Evolutionary conservation across 108 stramenopile genomes (phyloP), one percentile per base, ranked within the genome.

Genomic region (Pseudonitzschia multiseries): DNA sequence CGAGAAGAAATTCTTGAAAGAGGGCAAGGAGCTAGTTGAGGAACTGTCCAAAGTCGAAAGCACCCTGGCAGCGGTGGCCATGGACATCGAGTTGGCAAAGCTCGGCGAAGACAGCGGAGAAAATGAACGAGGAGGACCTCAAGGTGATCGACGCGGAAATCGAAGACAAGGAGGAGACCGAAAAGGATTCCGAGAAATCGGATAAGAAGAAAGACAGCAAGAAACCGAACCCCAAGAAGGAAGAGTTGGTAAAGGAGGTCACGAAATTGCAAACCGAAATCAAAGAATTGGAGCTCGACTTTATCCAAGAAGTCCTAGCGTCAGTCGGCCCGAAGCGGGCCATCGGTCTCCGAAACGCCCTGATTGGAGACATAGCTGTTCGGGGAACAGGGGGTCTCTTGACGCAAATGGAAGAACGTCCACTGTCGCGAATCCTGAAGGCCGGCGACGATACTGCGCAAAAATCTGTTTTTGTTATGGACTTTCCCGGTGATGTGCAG

Each of bases 401-500:
- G 64, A 68, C 52, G 27, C 77, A 78, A 21, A 63, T 95, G 51
- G 78, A 90, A 62, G 85, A 91, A 32, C 76, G 94, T 56, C 94
- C 94, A 8, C 68, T 95, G 70, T 81, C 81, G 14, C 54, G 78
- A 9, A 63, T 93, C 22, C 60, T 93, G 13, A 80, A 80, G 20
- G 52, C 79, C 15, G 41, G 24, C 22, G 24, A 26, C 10, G 70
- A 74, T 29, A 36, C 31, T 1, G 51, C 21, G 0, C 26, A 53
- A 22, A 82, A 82, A 52, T 72, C 77, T n/a, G 73, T 93, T 0
- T 97, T 78, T 68, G 92, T 97, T 0, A 81, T 89, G 21, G 64
- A 82, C 9, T 97, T 97, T 68, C 84, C 89, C 9, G 96, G 96
- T 27, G 96, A 97, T 74, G 84, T 89, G 2, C 65, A 79, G 24